Percentiles rank a stretch among this genome's conserved stretches.
Evolutionary conservation across 73 alveolate genomes (phyloP).

Genomic region (Paramecium biaurelia): DNA sequence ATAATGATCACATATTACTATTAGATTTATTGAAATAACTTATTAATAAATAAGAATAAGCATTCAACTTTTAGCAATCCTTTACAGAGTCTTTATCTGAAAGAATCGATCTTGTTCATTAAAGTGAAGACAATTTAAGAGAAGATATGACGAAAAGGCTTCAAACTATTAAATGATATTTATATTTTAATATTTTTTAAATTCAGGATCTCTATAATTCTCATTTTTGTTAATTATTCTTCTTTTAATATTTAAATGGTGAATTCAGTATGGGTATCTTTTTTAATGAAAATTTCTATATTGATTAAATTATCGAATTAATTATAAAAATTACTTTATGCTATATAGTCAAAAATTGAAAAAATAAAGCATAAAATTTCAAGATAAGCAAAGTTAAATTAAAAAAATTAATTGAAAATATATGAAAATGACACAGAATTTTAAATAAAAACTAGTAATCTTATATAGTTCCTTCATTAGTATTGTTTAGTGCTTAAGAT

Average conservation of each 20-base stretch:
- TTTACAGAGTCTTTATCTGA: neutral
- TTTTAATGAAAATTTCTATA: too few relatives aligned
- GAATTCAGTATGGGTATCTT: too few relatives aligned
- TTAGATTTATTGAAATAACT: neutral
- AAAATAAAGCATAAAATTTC: too few relatives aligned
- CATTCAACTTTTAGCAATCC: neutral
- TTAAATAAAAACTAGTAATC: neutral
- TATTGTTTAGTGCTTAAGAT: neutral
- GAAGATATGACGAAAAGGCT: neutral
- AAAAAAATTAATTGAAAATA: neutral
- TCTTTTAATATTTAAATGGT: too few relatives aligned
- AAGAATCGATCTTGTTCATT: neutral
- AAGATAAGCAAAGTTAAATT: neutral
- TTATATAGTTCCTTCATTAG: neutral
- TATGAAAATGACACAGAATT: neutral
- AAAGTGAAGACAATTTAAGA: neutral
- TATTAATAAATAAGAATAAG: neutral
- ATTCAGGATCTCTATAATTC: neutral
- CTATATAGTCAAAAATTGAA: too few relatives aligned
- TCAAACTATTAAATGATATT: neutral
- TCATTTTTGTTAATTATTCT: too few relatives aligned
- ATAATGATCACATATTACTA: neutral
- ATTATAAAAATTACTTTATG: too few relatives aligned
- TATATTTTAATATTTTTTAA: neutral
- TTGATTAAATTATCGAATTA: too few relatives aligned